phyloP scores from a whole-genome alignment of 2,329 filamentous ascomycete species.

The Exserohilum turcica region DNA sequence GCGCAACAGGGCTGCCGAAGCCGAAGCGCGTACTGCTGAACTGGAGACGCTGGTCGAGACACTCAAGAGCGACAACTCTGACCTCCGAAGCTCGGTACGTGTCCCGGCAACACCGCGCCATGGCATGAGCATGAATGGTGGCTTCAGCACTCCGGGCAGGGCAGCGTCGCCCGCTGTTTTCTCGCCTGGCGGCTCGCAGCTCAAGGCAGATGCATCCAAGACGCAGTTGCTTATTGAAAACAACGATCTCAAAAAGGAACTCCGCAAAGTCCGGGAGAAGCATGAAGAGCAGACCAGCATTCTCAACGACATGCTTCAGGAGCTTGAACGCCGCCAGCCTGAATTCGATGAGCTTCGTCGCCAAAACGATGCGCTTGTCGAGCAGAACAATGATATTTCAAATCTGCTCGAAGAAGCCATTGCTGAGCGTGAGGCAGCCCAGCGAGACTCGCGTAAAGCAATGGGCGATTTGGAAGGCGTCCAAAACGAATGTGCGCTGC shows the following conservation, averaged over 20 bases:
- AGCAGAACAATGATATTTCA: conserved; percentile 77
- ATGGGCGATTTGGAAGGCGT: conserved; percentile 71
- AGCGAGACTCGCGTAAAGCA: conserved; percentile 77
- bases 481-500: conserved; percentile 71
- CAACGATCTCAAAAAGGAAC: conserved; percentile 68
- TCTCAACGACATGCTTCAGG: conserved; percentile 82
- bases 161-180: conserved; percentile 58
- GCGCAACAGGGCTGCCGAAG: conserved; percentile 64
- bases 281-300: conserved; percentile 76
- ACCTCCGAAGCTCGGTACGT: conserved; percentile 45
- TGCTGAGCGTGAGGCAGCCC: conserved; percentile 77
- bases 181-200: conserved; percentile 60
- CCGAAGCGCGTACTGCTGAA: conserved; percentile 67
- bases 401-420: conserved; percentile 81
- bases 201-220: conserved; percentile 61
- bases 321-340: conserved; percentile 83
- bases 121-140: conserved; percentile 54
- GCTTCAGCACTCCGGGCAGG: conserved; percentile 56
- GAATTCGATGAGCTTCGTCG: conserved; percentile 84
- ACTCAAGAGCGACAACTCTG: conserved; percentile 60
- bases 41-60: conserved; percentile 67
- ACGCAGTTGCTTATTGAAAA: conserved; percentile 69
- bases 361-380: conserved; percentile 79
- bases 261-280: conserved; percentile 74
- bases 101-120: conserved; percentile 60